Conservation (phyloP, 2,329 filamentous ascomycete species). For the Pleoardoris graminearum region DNA sequence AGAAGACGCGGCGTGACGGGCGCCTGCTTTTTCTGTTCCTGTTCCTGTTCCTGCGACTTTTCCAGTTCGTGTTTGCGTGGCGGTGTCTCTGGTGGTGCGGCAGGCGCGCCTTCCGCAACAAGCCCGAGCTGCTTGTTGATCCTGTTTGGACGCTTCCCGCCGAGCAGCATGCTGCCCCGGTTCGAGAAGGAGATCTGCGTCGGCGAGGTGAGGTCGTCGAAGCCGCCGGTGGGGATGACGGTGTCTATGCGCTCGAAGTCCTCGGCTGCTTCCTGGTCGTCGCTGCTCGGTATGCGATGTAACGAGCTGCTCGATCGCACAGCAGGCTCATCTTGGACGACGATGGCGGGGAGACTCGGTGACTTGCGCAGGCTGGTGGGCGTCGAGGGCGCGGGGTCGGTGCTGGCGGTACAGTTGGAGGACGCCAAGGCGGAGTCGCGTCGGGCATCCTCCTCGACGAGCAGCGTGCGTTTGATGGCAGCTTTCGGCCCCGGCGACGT, state of each 20-base stretch:
- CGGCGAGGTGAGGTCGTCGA: constrained; percentile 57
- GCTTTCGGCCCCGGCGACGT: constrained; percentile 43
- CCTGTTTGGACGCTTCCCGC: constrained; percentile 54
- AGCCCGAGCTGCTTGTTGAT: constrained; percentile 37
- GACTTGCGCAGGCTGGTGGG: constrained; percentile 40
- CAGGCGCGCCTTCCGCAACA: constrained; percentile 23
- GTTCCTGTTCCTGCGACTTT: constrained; percentile 9
- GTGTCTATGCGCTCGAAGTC: constrained; percentile 56
- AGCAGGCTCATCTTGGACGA: constrained; percentile 47
- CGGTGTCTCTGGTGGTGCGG: constrained; percentile 16
- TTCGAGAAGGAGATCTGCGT: constrained; percentile 62
- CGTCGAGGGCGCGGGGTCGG: constrained; percentile 33
- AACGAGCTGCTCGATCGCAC: constrained; percentile 22
- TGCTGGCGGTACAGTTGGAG: constrained; percentile 37
- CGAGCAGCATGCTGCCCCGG: constrained; percentile 62
- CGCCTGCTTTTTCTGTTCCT: constrained; percentile 24
- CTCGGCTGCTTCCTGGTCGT: constrained; percentile 4
- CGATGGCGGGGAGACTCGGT: constrained; percentile 51
- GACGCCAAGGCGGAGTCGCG: constrained; percentile 48
- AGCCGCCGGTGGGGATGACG: constrained; percentile 58
- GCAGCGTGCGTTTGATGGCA: constrained; percentile 34
- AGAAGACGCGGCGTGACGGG: constrained; percentile 29
- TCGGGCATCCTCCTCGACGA: constrained; percentile 40
- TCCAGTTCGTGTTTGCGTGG: constrained; percentile 16
- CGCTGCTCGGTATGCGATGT: neutral